phyloP scores from a whole-genome alignment of 495 filamentous ascomycete species.

The Neurospora sp. region DNA sequence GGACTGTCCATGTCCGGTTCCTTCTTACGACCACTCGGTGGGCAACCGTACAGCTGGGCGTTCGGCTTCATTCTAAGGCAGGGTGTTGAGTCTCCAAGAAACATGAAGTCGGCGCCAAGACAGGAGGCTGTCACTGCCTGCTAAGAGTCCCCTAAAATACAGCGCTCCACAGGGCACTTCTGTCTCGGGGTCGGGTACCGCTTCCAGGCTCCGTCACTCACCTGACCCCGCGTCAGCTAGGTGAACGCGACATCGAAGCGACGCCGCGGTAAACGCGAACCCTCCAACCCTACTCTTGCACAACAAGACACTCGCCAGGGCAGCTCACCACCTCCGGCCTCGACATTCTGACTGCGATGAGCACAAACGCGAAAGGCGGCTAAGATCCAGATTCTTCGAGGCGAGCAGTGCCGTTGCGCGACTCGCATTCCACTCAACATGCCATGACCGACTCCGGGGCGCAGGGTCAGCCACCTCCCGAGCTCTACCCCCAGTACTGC shows the following conservation, averaged over 20 bases:
- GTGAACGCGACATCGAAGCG: not conserved
- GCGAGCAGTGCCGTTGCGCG: not conserved
- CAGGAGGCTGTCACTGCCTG: not conserved
- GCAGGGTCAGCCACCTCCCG: not conserved
- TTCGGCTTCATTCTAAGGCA: too few species aligned
- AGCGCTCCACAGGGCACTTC: not conserved
- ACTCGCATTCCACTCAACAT: constrained; percentile 17
- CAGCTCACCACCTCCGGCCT: not conserved
- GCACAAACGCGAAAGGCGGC: not conserved
- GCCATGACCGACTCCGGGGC: constrained; percentile 40
- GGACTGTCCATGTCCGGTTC: too few species aligned
- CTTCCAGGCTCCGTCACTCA: not conserved
- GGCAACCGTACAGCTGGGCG: too few species aligned
- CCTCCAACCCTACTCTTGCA: too few species aligned
- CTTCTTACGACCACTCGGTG: too few species aligned
- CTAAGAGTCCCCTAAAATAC: not conserved
- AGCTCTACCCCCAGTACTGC: constrained; percentile 74
- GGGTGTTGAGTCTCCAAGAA: too few species aligned
- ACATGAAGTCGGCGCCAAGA: not conserved
- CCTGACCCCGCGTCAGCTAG: not conserved
- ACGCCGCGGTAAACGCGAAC: not conserved
- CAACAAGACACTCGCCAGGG: not conserved
- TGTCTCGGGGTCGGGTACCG: too few species aligned
- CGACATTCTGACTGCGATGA: not conserved
- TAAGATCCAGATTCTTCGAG: not conserved